Evolutionary conservation across 768 basidiomycete species (phyloP).

Genomic region (Mycena chlorophos): DNA sequence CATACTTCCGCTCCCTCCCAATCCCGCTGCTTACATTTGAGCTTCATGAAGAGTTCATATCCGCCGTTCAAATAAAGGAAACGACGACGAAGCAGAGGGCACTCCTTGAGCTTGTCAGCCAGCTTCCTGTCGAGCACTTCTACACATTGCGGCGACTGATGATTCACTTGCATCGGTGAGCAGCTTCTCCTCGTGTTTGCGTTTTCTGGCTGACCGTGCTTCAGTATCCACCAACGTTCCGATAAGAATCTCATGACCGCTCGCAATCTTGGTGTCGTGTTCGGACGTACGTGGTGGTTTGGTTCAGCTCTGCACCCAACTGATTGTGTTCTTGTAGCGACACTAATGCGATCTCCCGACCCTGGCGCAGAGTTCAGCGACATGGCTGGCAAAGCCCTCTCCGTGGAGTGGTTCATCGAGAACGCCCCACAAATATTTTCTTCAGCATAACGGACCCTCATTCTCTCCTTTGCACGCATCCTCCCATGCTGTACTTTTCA

Average conservation of each 20-base stretch:
- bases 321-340: constrained; percentile 57
- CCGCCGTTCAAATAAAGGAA: constrained; percentile 72
- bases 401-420: constrained; percentile 93
- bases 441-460: constrained; percentile 9
- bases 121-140: constrained; percentile 86
- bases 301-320: background rate
- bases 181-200: constrained; percentile 5
- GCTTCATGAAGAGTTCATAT: constrained; percentile 87
- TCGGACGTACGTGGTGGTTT: constrained; percentile 77
- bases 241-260: constrained; percentile 90
- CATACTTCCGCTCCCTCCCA: constrained; percentile 91
- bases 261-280: constrained; percentile 94
- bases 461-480: constrained; percentile 16
- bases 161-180: constrained; percentile 84
- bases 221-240: constrained; percentile 60
- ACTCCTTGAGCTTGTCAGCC: constrained; percentile 67
- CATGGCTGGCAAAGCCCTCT: constrained; percentile 94
- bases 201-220: constrained; percentile 28
- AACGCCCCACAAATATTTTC: constrained; percentile 66
- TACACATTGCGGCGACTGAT: constrained; percentile 79
- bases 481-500: constrained; percentile 14
- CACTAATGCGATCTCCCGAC: constrained; percentile 88
- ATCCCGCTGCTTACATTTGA: constrained; percentile 88
- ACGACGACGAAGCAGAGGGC: constrained; percentile 54
- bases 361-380: constrained; percentile 90